Evolutionary conservation across 2,329 filamentous ascomycete species (phyloP).

Genomic region (Fusarium guadeloupense): DNA sequence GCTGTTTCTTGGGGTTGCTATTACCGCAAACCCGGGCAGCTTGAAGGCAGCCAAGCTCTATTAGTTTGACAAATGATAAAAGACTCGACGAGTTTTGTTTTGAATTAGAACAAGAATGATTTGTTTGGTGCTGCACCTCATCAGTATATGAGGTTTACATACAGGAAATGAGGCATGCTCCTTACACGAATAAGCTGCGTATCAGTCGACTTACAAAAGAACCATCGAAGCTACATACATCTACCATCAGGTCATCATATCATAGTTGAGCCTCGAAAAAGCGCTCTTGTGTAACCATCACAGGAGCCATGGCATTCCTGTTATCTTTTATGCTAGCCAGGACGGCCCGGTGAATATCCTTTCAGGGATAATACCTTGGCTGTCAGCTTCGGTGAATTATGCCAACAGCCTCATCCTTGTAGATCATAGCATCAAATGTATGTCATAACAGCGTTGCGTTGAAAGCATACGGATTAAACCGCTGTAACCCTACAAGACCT

Average conservation of each 20-base stretch:
- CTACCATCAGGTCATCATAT: background rate
- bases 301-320: conserved; percentile 15
- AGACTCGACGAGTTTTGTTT: background rate
- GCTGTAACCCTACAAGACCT: too few species aligned
- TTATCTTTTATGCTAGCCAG: conserved; percentile 11
- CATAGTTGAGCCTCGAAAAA: background rate
- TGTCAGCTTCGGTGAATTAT: conserved; percentile 14
- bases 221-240: background rate
- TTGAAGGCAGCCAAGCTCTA: conserved; percentile 7
- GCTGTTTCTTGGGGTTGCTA: conserved; percentile 17
- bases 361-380: background rate
- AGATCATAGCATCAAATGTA: too few species aligned
- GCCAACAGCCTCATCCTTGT: too few species aligned
- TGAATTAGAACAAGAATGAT: conserved; percentile 3
- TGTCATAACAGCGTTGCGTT: too few species aligned
- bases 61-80: background rate
- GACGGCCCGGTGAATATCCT: background rate
- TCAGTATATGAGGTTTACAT: conserved; percentile 14
- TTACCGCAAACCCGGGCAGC: conserved; percentile 35
- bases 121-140: conserved; percentile 21
- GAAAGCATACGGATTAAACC: too few species aligned
- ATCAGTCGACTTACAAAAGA: background rate
- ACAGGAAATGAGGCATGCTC: background rate
- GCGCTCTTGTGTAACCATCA: conserved; percentile 24
- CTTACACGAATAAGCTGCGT: background rate